Evolutionary conservation across 768 basidiomycete species (phyloP).

Genomic region (Rhizopogon roseolus): DNA sequence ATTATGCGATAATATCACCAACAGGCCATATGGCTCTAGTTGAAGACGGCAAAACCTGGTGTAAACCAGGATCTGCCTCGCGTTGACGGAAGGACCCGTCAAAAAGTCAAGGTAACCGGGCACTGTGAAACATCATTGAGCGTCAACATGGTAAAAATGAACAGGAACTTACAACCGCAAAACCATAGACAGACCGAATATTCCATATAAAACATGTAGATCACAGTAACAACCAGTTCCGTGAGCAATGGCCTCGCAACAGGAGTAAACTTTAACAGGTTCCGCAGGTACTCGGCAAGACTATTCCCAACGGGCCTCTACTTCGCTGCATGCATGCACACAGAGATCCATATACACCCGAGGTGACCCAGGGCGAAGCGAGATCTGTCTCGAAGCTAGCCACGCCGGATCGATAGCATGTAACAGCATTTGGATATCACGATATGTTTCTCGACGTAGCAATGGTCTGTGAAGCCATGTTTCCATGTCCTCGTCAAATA

Average conservation of each 20-base stretch:
- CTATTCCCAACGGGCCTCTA: background rate
- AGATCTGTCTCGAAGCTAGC: conserved; percentile 2
- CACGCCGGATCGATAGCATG: background rate
- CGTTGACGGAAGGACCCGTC: background rate
- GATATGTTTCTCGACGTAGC: background rate
- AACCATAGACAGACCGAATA: background rate
- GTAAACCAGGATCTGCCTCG: background rate
- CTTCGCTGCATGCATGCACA: conserved; percentile 3
- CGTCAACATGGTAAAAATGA: no score
- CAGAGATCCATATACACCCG: background rate
- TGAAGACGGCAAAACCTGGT: background rate
- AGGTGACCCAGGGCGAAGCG: background rate
- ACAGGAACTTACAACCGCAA: background rate
- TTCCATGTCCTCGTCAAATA: background rate
- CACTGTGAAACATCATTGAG: background rate
- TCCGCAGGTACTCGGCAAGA: background rate
- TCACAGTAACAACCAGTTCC: background rate
- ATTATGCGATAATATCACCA: conserved; percentile 22
- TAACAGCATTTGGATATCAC: background rate
- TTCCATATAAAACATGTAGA: background rate
- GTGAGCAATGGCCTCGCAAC: background rate
- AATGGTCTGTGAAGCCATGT: background rate
- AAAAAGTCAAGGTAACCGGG: background rate
- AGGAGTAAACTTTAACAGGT: background rate
- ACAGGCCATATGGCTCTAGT: background rate